Evolutionary conservation across 75 land plant species (phyloP), one percentile per base, ranked within the genome.

Genomic region (Isoetes taiwanensis): DNA sequence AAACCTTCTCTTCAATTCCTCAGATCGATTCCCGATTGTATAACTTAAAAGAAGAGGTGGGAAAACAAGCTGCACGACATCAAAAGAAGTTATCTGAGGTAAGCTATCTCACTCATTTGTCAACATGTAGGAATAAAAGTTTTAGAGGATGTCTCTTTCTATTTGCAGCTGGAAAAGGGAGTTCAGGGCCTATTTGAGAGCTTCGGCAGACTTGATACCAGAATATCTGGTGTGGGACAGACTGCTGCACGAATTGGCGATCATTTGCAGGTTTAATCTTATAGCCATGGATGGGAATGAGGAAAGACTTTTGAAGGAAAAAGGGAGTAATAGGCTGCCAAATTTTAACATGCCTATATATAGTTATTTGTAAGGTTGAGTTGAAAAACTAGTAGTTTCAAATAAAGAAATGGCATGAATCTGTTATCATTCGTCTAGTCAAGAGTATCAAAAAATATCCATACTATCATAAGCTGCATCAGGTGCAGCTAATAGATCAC

Each of bases 201-300:
- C 68, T 94, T 94, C 63, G 76, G 83, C 43, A 85, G 89, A 43
- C 59, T 94, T 52, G 99, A 91, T 76, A 76, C 90, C 52, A 80
- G 99, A 17, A 93, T 93, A 26, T 93, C 99, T 30, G 86, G 95
- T 66, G 96, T 93, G 35, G 99, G 99, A 14, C 99, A 93, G 73
- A 93, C 99, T 61, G 99, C 99, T 53, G 99, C 99, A 40, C 86
- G 91, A 62, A 93, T 93, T 58, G 99, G 99, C 28, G 99, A 93
- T 56, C 99, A 93, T 71, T 69, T 93, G 35, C 99, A 93, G 90
- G 99, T 93, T 65, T 28, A 29, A 23, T 46, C 6, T 46, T 8
- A 19, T 14, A 14, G 38, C 38, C 38, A 9, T 37, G 9, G n/a
- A n/a, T n/a, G n/a, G n/a, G n/a, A n/a, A n/a, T n/a, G n/a, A n/a